Conservation (phyloP, 768 basidiomycete genomes). For the Neoboletus magnificus region DNA sequence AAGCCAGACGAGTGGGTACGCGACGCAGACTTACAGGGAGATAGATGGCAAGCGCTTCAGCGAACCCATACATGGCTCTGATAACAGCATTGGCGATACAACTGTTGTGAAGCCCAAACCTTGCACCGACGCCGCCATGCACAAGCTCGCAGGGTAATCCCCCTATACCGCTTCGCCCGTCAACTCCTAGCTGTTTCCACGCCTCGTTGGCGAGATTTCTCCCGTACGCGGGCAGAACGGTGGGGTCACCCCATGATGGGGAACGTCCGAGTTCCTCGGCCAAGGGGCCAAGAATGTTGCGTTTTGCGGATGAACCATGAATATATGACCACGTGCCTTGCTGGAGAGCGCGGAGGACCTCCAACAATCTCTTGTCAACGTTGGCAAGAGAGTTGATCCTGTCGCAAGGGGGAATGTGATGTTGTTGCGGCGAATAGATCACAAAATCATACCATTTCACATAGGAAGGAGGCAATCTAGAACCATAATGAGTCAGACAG, state of each 20-base stretch:
- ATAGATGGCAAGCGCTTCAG: constrained; percentile 63
- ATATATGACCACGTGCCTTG: constrained; percentile 59
- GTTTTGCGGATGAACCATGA: constrained; percentile 37
- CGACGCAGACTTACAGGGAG: constrained; percentile 54
- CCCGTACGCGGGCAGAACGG: constrained; percentile 58
- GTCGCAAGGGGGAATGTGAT: not conserved
- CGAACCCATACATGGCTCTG: constrained; percentile 55
- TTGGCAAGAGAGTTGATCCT: constrained; percentile 70
- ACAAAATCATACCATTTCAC: constrained; percentile 53
- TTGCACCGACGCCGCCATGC: constrained; percentile 53
- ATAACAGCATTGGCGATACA: constrained; percentile 58
- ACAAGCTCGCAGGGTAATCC: constrained; percentile 77
- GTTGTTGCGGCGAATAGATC: not conserved
- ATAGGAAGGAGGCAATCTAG: constrained; percentile 41
- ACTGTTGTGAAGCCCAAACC: constrained; percentile 47
- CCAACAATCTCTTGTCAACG: constrained; percentile 58
- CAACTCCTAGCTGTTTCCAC: constrained; percentile 59
- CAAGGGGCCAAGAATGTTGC: constrained; percentile 42
- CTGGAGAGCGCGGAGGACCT: constrained; percentile 51
- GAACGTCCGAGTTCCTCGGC: constrained; percentile 58
- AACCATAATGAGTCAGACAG: constrained; percentile 7
- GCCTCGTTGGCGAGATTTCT: constrained; percentile 45
- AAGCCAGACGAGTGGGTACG: not conserved
- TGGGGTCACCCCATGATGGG: constrained; percentile 60
- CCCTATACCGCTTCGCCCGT: constrained; percentile 51